Conservation (phyloP, 2,329 filamentous ascomycete genomes). For the Aspergillus ruber region DNA sequence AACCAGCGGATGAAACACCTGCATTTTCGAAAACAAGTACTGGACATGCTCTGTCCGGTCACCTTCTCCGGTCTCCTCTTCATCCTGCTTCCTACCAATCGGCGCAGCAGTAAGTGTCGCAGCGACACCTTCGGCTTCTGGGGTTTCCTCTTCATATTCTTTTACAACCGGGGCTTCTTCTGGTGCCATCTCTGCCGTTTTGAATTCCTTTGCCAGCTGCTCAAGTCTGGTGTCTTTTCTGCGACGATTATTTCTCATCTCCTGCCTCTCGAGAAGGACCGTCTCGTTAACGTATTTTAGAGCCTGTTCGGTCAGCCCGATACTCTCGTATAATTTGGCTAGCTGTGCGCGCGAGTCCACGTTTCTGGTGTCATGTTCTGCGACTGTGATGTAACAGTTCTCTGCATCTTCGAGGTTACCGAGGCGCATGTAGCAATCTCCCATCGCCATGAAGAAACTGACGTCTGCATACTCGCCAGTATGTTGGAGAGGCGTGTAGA, state of each 20-base stretch:
- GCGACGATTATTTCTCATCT: conserved; percentile 24
- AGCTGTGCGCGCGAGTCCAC: conserved; percentile 73
- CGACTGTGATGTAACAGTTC: conserved; percentile 67
- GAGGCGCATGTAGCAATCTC: conserved; percentile 59
- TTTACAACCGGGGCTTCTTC: conserved; percentile 7
- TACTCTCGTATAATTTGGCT: conserved; percentile 75
- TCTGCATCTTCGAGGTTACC: conserved; percentile 64
- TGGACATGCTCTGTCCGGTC: conserved; percentile 37
- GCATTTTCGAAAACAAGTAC: conserved; percentile 40
- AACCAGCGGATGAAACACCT: conserved; percentile 44
- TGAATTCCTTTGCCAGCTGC: conserved; percentile 36
- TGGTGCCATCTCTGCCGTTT: conserved; percentile 15
- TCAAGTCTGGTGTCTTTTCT: conserved; percentile 34
- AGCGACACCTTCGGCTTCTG: conserved; percentile 5
- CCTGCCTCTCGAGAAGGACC: conserved; percentile 53
- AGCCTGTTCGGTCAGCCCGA: conserved; percentile 67
- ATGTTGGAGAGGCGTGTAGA: conserved; percentile 48
- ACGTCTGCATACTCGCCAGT: conserved; percentile 44
- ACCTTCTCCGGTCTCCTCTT: conserved; percentile 21
- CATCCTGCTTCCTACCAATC: conserved; percentile 14
- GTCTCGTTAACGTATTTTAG: conserved; percentile 71
- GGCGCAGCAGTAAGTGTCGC: conserved; percentile 12
- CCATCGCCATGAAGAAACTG: conserved; percentile 46
- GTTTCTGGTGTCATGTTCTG: conserved; percentile 63
- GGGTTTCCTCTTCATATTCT: conserved; percentile 13